Evolutionary conservation across 2,329 filamentous ascomycete genomes (phyloP).

Genomic region (Fusarium sp.): DNA sequence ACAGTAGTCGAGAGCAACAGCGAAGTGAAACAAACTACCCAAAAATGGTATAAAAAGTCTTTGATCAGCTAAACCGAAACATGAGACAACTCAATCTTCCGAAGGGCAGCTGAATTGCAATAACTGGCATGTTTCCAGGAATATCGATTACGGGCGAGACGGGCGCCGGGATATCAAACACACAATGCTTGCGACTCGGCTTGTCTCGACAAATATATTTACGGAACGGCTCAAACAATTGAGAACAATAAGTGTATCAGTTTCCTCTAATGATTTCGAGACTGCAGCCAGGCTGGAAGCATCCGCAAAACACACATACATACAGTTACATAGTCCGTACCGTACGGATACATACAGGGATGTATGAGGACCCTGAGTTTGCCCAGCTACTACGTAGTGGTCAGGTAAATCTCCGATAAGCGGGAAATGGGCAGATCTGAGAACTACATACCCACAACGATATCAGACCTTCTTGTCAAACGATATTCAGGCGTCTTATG

Average conservation of each 20-base stretch:
- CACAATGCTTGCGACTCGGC: conserved; percentile 13
- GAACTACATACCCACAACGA: neutral
- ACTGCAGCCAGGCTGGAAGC: conserved; percentile 8
- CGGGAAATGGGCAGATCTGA: conserved; percentile 32
- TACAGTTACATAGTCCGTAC: neutral
- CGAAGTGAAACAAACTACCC: neutral
- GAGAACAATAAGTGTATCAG: conserved; percentile 12
- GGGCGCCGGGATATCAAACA: neutral
- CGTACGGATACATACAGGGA: conserved; percentile 19
- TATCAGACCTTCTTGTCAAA: neutral
- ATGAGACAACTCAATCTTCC: neutral
- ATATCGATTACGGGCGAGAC: neutral
- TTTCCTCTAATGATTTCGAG: neutral
- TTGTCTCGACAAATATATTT: conserved; percentile 12
- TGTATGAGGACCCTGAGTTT: conserved; percentile 28
- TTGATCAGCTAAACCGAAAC: neutral
- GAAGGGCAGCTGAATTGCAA: neutral
- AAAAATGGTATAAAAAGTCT: no score
- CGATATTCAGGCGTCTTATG: neutral
- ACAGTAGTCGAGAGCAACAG: neutral
- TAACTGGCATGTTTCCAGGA: neutral
- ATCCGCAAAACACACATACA: neutral
- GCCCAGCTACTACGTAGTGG: conserved; percentile 15
- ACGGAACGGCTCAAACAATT: conserved; percentile 6
- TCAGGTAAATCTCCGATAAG: conserved; percentile 48